phyloP scores from a whole-genome alignment of 2,329 filamentous ascomycete species.

The Ophiosphaerella narmari region DNA sequence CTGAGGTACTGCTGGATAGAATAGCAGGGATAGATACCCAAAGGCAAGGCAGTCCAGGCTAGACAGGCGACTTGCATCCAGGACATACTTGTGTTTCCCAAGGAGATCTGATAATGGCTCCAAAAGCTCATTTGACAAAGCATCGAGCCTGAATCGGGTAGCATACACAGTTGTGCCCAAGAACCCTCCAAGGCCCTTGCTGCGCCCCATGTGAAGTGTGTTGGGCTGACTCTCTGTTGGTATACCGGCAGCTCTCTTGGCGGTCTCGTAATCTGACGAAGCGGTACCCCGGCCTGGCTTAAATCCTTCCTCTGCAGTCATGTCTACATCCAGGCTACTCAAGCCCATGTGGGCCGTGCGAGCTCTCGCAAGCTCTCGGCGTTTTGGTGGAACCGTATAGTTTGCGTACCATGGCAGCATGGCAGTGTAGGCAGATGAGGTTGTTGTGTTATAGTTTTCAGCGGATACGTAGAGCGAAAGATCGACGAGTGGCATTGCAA shows the following conservation, averaged over 20 bases:
- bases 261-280: slow-evolving; percentile 43
- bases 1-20: slow-evolving; percentile 64
- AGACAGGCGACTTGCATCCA: slow-evolving; percentile 58
- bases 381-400: slow-evolving; percentile 78
- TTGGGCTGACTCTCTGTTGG: slow-evolving; percentile 40
- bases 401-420: slow-evolving; percentile 86
- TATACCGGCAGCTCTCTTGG: slow-evolving; percentile 43
- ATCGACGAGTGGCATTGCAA: slow-evolving; percentile 78
- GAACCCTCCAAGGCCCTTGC: slow-evolving; percentile 63
- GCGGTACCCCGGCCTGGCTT: slow-evolving; percentile 37
- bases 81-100: slow-evolving; percentile 60
- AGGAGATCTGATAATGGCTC: slow-evolving; percentile 70
- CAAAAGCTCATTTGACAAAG: slow-evolving; percentile 70
- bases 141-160: slow-evolving; percentile 75
- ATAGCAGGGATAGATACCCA: slow-evolving; percentile 78
- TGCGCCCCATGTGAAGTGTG: slow-evolving; percentile 57
- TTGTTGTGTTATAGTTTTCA: slow-evolving; percentile 79
- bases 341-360: slow-evolving; percentile 63
- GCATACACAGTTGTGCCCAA: slow-evolving; percentile 71
- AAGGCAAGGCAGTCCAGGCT: slow-evolving; percentile 79
- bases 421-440: slow-evolving; percentile 77
- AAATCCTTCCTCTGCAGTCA: slow-evolving; percentile 42
- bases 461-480: slow-evolving; percentile 89
- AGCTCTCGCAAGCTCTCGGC: slow-evolving; percentile 71
- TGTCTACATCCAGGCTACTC: slow-evolving; percentile 52